phyloP scores from a whole-genome alignment of 2,329 filamentous ascomycete species.

The Daldinia sp. region DNA sequence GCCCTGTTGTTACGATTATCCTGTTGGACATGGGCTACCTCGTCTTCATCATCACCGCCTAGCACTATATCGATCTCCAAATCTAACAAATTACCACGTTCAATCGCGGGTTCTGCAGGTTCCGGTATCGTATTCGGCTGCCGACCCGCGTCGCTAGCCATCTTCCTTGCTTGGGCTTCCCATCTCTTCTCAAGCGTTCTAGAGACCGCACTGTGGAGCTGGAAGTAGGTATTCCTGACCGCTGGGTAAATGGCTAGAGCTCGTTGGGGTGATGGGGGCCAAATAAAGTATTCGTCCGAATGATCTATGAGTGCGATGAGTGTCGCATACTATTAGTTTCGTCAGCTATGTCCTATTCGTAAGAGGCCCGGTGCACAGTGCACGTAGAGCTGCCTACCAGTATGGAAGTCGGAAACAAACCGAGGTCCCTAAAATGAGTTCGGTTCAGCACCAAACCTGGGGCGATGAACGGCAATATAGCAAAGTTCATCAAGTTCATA shows the following conservation, averaged over 20 bases:
- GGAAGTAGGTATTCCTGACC: conserved; percentile 51
- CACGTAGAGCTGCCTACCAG: conserved; percentile 37
- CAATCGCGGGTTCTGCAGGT: conserved; percentile 2
- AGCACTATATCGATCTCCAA: conserved; percentile 43
- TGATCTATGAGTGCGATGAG: conserved; percentile 56
- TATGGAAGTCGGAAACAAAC: conserved; percentile 47
- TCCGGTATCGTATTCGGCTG: neutral
- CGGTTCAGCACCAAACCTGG: conserved; percentile 73
- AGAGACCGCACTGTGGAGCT: conserved; percentile 58
- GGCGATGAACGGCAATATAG: conserved; percentile 69
- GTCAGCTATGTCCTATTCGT: conserved; percentile 2
- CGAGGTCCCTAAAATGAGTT: conserved; percentile 64
- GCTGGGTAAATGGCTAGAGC: conserved; percentile 60
- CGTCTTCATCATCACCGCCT: conserved; percentile 28
- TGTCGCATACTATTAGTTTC: conserved; percentile 54
- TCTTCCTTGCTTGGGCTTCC: conserved; percentile 50
- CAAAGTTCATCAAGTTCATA: conserved; percentile 39
- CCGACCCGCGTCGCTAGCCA: neutral
- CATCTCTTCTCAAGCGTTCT: conserved; percentile 58
- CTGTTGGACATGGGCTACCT: conserved; percentile 17
- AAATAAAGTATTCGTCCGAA: conserved; percentile 55
- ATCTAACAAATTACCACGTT: conserved; percentile 31
- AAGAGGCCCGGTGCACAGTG: neutral
- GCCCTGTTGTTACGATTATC: conserved; percentile 29
- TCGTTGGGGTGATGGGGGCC: conserved; percentile 63